phyloP scores from a whole-genome alignment of 306 rosid species.

The Amphicarpaea edgeworthii region DNA sequence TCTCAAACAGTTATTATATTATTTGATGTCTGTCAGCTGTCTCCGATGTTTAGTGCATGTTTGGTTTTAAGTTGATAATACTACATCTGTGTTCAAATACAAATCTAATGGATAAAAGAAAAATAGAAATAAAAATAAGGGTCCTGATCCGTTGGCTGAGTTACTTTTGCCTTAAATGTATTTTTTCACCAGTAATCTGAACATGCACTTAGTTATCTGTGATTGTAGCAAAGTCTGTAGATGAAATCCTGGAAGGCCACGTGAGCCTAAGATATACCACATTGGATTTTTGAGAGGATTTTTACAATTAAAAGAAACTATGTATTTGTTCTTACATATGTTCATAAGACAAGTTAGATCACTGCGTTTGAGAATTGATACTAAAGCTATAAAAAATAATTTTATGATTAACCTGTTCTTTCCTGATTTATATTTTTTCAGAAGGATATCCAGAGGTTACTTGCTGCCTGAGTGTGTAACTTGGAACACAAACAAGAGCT shows the following conservation, averaged over 20 bases:
- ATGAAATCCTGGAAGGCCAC: not conserved
- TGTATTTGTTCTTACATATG: not conserved
- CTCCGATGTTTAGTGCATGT: not conserved
- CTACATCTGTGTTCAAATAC: too few relatives aligned
- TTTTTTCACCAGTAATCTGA: too few relatives aligned
- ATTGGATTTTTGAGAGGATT: constrained; percentile 5
- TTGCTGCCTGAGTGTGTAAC: constrained; percentile 65
- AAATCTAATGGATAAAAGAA: too few relatives aligned
- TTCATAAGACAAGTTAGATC: not conserved
- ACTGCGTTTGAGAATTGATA: not conserved
- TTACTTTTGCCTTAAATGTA: too few relatives aligned
- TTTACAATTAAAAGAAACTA: constrained; percentile 7
- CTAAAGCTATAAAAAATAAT: constrained; percentile 13
- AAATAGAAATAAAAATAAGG: too few relatives aligned
- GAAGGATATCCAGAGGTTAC: constrained; percentile 91
- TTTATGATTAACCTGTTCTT: constrained; percentile 23
- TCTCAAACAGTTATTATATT: not conserved
- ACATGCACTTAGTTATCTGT: not conserved
- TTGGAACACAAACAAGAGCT: constrained; percentile 24
- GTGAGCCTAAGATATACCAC: not conserved
- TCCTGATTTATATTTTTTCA: constrained; percentile 48
- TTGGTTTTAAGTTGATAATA: too few relatives aligned
- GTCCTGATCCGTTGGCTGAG: too few relatives aligned
- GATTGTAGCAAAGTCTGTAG: not conserved
- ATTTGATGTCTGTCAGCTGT: not conserved